Evolutionary conservation across 352 stramenopile genomes (phyloP).

Genomic region (Saprolegnia diclina): DNA sequence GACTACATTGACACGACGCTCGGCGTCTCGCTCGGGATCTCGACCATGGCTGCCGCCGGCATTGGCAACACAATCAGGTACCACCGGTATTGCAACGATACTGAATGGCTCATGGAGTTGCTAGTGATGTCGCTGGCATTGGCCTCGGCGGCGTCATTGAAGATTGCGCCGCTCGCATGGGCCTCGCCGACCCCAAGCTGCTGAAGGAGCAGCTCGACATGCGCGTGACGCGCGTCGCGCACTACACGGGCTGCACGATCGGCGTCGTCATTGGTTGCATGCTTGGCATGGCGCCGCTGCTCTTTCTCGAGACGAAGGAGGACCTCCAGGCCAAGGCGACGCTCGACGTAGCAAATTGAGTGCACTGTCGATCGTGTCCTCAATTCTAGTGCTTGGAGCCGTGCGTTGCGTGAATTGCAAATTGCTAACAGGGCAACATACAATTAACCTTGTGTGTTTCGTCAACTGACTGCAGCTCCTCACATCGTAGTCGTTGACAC

Average conservation of each 20-base stretch:
- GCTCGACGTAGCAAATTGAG: no score
- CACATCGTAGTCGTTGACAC: no score
- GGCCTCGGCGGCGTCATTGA: slow-evolving; percentile 78
- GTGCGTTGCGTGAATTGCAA: no score
- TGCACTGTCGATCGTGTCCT: no score
- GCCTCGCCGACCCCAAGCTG: slow-evolving; percentile 52
- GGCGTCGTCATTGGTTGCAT: slow-evolving; percentile 72
- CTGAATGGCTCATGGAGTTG: background rate
- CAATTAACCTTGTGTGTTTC: no score
- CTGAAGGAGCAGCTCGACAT: slow-evolving; percentile 56
- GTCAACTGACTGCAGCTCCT: no score
- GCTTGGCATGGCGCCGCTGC: slow-evolving; percentile 63
- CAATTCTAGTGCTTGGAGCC: no score
- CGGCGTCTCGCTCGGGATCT: slow-evolving; percentile 78
- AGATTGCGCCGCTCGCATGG: slow-evolving; percentile 57
- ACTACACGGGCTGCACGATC: slow-evolving; percentile 57
- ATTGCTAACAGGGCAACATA: no score
- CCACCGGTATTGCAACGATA: slow-evolving; percentile 13
- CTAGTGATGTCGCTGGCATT: slow-evolving; percentile 25
- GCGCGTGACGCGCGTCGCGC: slow-evolving; percentile 63
- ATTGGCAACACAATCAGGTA: slow-evolving; percentile 76
- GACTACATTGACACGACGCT: slow-evolving; percentile 84
- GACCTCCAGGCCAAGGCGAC: slow-evolving; percentile 1
- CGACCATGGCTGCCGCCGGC: slow-evolving; percentile 77
- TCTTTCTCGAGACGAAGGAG: slow-evolving; percentile 61